Evolutionary conservation across 2,329 filamentous ascomycete species (phyloP).

Genomic region (Aspergillus sojae): DNA sequence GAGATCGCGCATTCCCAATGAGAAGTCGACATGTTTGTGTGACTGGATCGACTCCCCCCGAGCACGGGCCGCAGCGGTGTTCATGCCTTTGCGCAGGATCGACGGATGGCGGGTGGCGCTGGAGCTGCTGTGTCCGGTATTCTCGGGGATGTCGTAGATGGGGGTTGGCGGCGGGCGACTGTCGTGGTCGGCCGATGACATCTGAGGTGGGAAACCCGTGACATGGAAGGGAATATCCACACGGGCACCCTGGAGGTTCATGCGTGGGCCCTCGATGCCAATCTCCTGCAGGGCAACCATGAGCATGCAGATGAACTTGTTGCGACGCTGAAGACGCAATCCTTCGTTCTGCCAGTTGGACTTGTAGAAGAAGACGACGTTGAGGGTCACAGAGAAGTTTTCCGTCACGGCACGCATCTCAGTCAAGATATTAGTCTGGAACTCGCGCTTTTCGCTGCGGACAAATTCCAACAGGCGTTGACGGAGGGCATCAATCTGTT

Average conservation of each 20-base stretch:
- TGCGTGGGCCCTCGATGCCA: conserved; percentile 81
- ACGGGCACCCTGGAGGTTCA: conserved; percentile 70
- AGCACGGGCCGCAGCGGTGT: conserved; percentile 46
- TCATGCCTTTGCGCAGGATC: conserved; percentile 57
- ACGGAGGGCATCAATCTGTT: conserved; percentile 82
- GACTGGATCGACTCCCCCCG: conserved; percentile 61
- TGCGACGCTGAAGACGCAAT: conserved; percentile 83
- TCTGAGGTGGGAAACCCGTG: conserved; percentile 51
- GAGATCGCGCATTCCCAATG: conserved; percentile 65
- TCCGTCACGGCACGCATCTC: conserved; percentile 79
- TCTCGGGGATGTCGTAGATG: conserved; percentile 27
- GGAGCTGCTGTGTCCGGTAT: conserved; percentile 32
- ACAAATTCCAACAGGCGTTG: conserved; percentile 82
- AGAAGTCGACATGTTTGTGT: conserved; percentile 71
- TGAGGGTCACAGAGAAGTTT: conserved; percentile 82
- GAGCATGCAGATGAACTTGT: conserved; percentile 90
- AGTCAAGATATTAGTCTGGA: conserved; percentile 81
- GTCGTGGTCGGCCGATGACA: conserved; percentile 47
- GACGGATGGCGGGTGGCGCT: conserved; percentile 45
- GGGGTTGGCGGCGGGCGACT: conserved; percentile 44
- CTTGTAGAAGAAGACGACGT: conserved; percentile 97
- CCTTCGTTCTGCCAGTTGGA: conserved; percentile 95
- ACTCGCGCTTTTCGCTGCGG: conserved; percentile 82
- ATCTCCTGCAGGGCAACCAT: conserved; percentile 83
- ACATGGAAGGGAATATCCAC: conserved; percentile 69